phyloP scores from a whole-genome alignment of 1,284 basidiomycete species.

The Coniferiporia weirii region DNA sequence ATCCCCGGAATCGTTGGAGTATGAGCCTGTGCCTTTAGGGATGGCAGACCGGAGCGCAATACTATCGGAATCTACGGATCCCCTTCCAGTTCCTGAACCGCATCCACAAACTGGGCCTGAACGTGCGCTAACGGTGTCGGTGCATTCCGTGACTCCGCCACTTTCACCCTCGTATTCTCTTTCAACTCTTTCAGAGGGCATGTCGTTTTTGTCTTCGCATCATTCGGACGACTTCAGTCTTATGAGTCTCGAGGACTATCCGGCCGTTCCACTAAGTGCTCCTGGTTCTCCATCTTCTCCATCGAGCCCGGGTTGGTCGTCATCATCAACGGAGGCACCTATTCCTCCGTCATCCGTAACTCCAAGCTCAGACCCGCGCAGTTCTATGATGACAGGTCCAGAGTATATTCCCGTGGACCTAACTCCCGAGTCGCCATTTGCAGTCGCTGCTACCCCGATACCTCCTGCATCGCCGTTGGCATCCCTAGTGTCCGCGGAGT shows the following conservation, averaged over 20 bases:
- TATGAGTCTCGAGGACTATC: constrained; percentile 35
- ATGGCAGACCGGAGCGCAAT: neutral
- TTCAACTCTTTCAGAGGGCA: constrained; percentile 34
- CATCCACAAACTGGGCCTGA: neutral
- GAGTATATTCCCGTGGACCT: constrained; percentile 2
- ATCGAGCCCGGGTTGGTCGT: constrained; percentile 6
- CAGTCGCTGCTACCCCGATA: neutral
- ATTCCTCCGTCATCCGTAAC: constrained; percentile 16
- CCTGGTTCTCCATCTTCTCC: constrained; percentile 9
- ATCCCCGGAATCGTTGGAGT: neutral
- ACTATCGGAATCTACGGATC: constrained; percentile 21
- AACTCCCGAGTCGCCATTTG: constrained; percentile 9
- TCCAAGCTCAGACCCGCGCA: constrained; percentile 8
- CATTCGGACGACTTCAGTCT: constrained; percentile 60
- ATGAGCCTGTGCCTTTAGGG: neutral
- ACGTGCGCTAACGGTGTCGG: no score
- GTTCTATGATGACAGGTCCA: neutral
- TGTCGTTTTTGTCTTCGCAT: constrained; percentile 67
- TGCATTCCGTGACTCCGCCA: constrained; percentile 35
- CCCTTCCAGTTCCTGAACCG: constrained; percentile 12
- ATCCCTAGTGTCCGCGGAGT: constrained; percentile 8
- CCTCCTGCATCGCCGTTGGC: constrained; percentile 7
- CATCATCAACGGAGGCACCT: constrained; percentile 11
- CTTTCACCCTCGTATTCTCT: constrained; percentile 46
- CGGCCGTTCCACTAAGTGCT: constrained; percentile 20